A percentile compares a stretch with the other conserved stretches of the same genome.
Evolutionary conservation across 257 asterid genomes (phyloP).

Genomic region (Primulina tabacum): DNA sequence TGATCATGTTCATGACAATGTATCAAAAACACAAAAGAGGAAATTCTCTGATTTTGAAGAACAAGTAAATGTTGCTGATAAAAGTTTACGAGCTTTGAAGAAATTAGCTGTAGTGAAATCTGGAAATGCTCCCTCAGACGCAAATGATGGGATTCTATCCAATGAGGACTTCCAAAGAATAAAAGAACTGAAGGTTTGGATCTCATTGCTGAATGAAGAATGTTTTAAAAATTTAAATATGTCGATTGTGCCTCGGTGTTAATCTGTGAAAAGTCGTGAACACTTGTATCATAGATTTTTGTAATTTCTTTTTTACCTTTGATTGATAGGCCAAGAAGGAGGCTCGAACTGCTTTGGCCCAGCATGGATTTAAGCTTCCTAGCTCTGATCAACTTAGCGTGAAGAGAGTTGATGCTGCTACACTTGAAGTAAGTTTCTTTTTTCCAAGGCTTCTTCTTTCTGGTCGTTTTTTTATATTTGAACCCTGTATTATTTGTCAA

Average conservation of each 20-base stretch:
- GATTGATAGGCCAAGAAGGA: constrained; percentile 66
- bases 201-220: neutral
- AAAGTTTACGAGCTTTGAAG: constrained; percentile 81
- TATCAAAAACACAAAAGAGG: constrained; percentile 41
- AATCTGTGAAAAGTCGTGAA: neutral
- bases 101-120: constrained; percentile 21
- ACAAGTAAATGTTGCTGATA: constrained; percentile 53
- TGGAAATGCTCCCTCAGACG: constrained; percentile 29
- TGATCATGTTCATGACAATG: constrained; percentile 21
- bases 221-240: constrained; percentile 1
- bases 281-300: neutral
- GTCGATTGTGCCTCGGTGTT: neutral
- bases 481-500: neutral
- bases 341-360: constrained; percentile 50
- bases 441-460: constrained; percentile 4
- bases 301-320: constrained; percentile 23
- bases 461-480: neutral
- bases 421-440: constrained; percentile 60
- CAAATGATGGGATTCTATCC: constrained; percentile 74
- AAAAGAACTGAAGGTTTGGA: constrained; percentile 73
- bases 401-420: constrained; percentile 75
- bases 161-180: constrained; percentile 90
- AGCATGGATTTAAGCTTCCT: constrained; percentile 82
- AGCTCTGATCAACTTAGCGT: constrained; percentile 62
- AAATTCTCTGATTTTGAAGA: constrained; percentile 66